Percentiles rank a stretch among this genome's conserved stretches.
Conservation (phyloP, 371 early-diverging fungal species). For the Mucor circinelloides region DNA sequence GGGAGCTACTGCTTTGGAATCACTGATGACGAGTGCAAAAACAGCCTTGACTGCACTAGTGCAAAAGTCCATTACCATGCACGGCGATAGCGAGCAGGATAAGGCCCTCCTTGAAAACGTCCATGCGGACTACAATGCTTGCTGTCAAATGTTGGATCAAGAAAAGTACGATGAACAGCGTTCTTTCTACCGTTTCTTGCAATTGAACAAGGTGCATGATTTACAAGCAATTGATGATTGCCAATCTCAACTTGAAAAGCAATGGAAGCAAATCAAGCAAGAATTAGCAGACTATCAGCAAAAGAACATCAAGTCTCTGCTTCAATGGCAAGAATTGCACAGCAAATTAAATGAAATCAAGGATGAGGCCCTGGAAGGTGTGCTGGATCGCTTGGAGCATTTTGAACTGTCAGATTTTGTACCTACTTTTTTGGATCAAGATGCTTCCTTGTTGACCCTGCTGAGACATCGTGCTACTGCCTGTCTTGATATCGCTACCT, state of each 20-base stretch:
- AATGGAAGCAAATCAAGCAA: conserved; percentile 18
- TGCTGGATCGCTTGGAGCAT: background rate
- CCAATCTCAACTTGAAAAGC: conserved; percentile 10
- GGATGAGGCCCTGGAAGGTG: background rate
- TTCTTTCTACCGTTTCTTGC: conserved; percentile 24
- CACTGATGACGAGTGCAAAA: background rate
- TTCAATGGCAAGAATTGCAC: conserved; percentile 13
- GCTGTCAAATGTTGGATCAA: background rate
- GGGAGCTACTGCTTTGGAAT: background rate
- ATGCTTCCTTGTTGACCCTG: background rate
- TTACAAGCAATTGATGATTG: conserved; percentile 7
- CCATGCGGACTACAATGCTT: background rate
- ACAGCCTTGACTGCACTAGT: background rate
- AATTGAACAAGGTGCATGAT: conserved; percentile 19
- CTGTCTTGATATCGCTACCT: conserved; percentile 6
- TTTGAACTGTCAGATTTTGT: background rate
- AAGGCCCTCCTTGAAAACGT: background rate
- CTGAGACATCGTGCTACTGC: background rate
- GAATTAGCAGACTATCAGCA: background rate
- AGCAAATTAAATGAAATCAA: conserved; percentile 5
- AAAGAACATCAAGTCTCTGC: background rate
- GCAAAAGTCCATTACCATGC: background rate
- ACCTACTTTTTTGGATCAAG: conserved; percentile 10
- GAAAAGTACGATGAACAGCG: conserved; percentile 26
- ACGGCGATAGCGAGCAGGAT: conserved; percentile 1